Conservation (phyloP, 2,329 filamentous ascomycete genomes). For the Epichloe festucae region DNA sequence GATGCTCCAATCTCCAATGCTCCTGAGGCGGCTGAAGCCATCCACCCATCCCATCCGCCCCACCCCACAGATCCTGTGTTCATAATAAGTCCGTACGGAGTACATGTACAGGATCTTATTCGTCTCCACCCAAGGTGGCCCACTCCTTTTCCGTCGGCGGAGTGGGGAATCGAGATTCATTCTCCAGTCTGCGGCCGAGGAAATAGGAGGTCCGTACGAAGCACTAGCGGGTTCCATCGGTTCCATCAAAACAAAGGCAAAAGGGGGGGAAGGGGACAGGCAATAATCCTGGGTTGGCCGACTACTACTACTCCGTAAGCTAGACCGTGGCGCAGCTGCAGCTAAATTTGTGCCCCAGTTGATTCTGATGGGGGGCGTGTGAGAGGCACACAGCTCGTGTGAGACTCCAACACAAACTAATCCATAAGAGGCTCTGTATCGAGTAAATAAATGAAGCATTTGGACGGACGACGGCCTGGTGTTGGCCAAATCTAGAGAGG, state of each 20-base stretch:
- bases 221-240: too few relatives aligned
- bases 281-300: not conserved
- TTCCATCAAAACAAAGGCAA: not conserved
- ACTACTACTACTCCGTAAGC: not conserved
- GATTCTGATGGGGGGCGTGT: not conserved
- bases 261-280: not conserved
- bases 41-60: too few relatives aligned
- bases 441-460: not conserved
- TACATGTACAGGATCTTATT: too few relatives aligned
- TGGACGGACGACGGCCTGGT: not conserved
- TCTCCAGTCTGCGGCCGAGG: too few relatives aligned
- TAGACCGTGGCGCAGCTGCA: not conserved
- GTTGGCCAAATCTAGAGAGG: not conserved
- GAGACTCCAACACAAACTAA: not conserved
- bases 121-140: not conserved
- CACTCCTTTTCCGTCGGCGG: not conserved
- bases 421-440: too few relatives aligned
- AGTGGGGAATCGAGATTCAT: not conserved
- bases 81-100: too few relatives aligned
- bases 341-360: not conserved
- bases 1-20: too few relatives aligned
- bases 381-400: not conserved
- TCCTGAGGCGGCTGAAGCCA: too few relatives aligned
- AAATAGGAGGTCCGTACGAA: too few relatives aligned
- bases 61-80: too few relatives aligned